Base-by-base conservation (phyloP, 2,329 filamentous ascomycete genomes). In the Colletotrichum sansevieriae region DNA sequence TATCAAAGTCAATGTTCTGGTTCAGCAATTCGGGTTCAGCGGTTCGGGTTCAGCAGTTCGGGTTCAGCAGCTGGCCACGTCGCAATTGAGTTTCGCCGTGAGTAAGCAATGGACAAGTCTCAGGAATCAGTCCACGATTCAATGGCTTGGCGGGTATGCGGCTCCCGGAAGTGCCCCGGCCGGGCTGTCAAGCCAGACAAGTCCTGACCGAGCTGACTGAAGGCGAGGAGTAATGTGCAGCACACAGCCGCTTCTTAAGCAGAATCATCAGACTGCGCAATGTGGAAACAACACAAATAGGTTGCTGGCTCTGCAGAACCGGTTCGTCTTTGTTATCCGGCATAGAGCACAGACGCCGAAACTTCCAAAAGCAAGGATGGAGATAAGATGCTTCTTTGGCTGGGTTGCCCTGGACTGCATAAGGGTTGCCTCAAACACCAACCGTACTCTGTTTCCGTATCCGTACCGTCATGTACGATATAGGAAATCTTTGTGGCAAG, bases 381-480 rank as follows among this genome's bases (percentile, higher is more conserved):
- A 4, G 43, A 49, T 41, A 11, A 37, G 35, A 18, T 54, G 13
- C 25, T 13, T 18, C 13, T 11, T 47, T 33, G 44, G 20, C 61
- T 46, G 43, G 61, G 62, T 54, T 60, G 55, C 43, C 49, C 58
- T 29, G 59, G 29, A 46, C 15, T 49, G 39, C n/a, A 20, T n/a
- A 22, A 15, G 7, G 8, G 13, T 18, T 46, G 5, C 41, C n/a
- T 29, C 12, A 15, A 44, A 9, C 20, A 47, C 11, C 5, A 43
- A 15, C 35, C 49, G 49, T 35, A 46, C 37, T 46, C 35, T 33
- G 35, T 39, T 52, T 35, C 18, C 47, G 37, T 35, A 39, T 47
- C 51, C 13, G 51, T 35, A 25, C 39, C 44, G n/a, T 22, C 1
- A 18, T 9, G 44, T 47, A 35, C 1, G 7, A 13, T 20, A n/a